Conservation (phyloP, 805 yeast species). For the Vanderwaltozyma polyspora region DNA sequence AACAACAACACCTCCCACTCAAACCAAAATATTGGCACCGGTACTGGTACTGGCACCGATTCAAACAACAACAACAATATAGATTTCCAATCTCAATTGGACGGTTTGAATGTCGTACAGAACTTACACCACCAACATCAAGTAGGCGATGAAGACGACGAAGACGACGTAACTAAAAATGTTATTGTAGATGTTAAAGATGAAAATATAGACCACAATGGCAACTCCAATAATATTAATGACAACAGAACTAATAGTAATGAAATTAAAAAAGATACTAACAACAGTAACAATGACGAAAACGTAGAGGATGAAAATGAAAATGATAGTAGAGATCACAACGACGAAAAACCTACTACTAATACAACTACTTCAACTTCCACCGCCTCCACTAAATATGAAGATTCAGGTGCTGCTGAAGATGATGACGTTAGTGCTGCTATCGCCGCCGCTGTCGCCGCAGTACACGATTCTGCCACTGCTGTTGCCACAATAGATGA, state of each 20-base stretch:
- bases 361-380: too few relatives aligned
- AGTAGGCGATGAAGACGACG: slow-evolving; percentile 4
- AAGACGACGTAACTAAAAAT: too few relatives aligned
- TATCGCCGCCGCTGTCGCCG: slow-evolving; percentile 28
- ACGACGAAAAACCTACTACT: slow-evolving; percentile 1
- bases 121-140: slow-evolving; percentile 2
- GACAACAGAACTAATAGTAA: too few relatives aligned
- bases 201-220: background rate
- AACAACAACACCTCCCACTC: too few relatives aligned
- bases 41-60: too few relatives aligned
- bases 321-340: slow-evolving; percentile 1
- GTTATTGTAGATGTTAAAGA: slow-evolving; percentile 2
- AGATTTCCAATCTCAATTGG: slow-evolving; percentile 1
- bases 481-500: background rate
- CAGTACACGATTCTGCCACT: slow-evolving; percentile 18
- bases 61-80: slow-evolving; percentile 1
- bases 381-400: background rate
- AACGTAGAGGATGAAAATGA: background rate
- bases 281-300: background rate
- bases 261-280: too few relatives aligned
- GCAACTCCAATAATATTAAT: too few relatives aligned
- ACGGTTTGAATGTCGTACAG: slow-evolving; percentile 1
- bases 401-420: slow-evolving; percentile 5
- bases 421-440: slow-evolving; percentile 26
- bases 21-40: too few relatives aligned